These are phyloP conservation scores for Phytophthora pistaciae DNA, from an alignment of 352 stramenopile genomes.

Conservation along the genomic window DNA sequence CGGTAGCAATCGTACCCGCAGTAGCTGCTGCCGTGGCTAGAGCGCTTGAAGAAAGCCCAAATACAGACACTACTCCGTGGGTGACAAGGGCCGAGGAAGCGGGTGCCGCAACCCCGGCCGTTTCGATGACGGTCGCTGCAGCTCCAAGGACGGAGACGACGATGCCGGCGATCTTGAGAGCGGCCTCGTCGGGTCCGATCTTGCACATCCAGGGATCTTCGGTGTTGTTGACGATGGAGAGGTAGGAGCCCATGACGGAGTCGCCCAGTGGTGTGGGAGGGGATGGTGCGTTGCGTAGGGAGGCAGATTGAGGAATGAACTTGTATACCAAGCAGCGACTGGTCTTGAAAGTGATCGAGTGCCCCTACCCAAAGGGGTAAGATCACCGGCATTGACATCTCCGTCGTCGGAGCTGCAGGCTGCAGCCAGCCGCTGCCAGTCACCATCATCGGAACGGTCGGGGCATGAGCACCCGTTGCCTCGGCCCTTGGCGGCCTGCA, in stretches of 20 bases:
- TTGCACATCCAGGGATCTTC: conserved; percentile 47
- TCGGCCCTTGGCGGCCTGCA: no score
- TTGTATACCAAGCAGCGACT: no score
- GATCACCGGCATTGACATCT: no score
- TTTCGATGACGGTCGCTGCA: conserved; percentile 36
- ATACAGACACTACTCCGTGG: conserved; percentile 43
- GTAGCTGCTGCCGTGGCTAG: conserved; percentile 29
- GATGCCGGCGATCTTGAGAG: conserved; percentile 5
- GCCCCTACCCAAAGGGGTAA: no score
- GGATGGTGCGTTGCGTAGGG: no score
- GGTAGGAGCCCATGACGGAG: conserved; percentile 51
- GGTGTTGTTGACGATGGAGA: conserved; percentile 61
- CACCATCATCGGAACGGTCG: no score
- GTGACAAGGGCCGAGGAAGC: conserved; percentile 31
- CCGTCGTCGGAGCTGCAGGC: no score
- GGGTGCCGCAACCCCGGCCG: conserved; percentile 36
- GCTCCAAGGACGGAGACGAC: conserved; percentile 35
- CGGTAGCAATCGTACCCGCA: conserved; percentile 22
- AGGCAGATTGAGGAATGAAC: no score
- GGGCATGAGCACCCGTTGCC: no score
- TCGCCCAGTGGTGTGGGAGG: no score
- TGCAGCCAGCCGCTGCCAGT: no score
- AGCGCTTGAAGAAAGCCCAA: conserved; percentile 38
- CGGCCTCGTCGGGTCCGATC: conserved; percentile 43
- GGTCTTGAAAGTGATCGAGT: no score